Base-by-base conservation (phyloP, 2,329 filamentous ascomycete genomes). In the Arthrocladium fulminans region DNA sequence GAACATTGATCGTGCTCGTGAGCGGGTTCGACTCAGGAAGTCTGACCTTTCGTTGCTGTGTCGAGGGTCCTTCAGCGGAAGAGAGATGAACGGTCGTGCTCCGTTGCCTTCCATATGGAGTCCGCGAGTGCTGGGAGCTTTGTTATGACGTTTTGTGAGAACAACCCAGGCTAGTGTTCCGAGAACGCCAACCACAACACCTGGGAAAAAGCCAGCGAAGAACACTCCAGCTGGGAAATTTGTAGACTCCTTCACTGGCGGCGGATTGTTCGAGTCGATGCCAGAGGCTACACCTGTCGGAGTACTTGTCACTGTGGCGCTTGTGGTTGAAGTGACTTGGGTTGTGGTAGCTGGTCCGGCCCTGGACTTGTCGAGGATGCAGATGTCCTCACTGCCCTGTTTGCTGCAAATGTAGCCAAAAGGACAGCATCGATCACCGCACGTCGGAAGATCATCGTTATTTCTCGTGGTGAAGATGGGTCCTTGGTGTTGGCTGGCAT, bases 151-250 rank as follows among this genome's bases (percentile, higher is more conserved):
- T 42, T 67, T 61, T 46, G 68, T 55, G 54, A 63, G 68, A 47
- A 64, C 61, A 30, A 64, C 57, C 48, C 81, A 61, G 64, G 72
- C 54, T 73, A 79, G 29, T 76, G 76, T 59, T 67, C 72, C 29
- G 70, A 83, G 40, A 65, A 65, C 63, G 5, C 71, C 71, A 23
- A 66, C 60, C n/a, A 70, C 45, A 13, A 68, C 57, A 4, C 71
- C 71, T 2, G 70, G 67, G 55, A 73, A 71, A 58, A 73, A 70
- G 15, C 71, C 71, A 7, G 66, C 69, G 25, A 65, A 49, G 23
- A 73, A 57, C 23, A 69, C 70, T 30, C 58, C 61, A 19, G 56
- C 61, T 15, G 71, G 68, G 51, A 69, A 72, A 22, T 65, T 61
- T 38, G 68, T 68, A 27, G 59, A 57, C 3, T 53, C 46, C 27